phyloP scores from a whole-genome alignment of 768 basidiomycete genomes.

The Kondoa malvinella region DNA sequence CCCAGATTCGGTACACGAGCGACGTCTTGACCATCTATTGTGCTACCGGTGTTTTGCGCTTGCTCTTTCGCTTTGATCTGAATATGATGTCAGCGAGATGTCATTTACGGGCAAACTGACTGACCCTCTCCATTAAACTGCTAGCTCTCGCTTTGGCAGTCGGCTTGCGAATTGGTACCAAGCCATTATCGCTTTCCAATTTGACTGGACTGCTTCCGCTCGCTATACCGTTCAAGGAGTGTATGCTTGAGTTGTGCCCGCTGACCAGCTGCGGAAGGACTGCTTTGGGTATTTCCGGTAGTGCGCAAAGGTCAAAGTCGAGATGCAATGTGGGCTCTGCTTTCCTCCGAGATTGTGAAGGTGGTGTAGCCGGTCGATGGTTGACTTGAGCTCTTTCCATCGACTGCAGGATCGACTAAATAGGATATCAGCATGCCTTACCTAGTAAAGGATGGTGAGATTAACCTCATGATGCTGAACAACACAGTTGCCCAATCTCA shows the following conservation, averaged over 20 bases:
- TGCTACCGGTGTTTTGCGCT: conserved; percentile 10
- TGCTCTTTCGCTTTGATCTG: conserved; percentile 22
- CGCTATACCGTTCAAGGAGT: not conserved
- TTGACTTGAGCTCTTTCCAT: not conserved
- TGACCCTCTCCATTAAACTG: conserved; percentile 1
- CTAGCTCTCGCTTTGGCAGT: not conserved
- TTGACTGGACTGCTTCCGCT: not conserved
- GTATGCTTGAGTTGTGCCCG: not conserved
- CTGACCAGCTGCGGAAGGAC: not conserved
- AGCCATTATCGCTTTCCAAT: not conserved
- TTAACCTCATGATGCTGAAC: conserved; percentile 14
- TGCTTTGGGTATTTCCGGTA: not conserved
- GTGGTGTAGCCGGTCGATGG: not conserved
- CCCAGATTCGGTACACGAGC: conserved; percentile 9
- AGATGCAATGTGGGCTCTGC: not conserved
- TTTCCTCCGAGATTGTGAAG: not conserved
- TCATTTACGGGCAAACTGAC: not conserved
- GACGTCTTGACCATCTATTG: not conserved
- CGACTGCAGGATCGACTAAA: no score
- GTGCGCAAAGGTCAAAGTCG: not conserved
- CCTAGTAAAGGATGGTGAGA: not conserved
- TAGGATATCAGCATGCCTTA: no score
- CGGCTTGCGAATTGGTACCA: not conserved
- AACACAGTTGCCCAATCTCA: conserved; percentile 16
- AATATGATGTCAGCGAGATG: not conserved